Evolutionary conservation across 2,329 filamentous ascomycete species (phyloP), one percentile per base, ranked within the genome.

Genomic region (Fusarium sp.): DNA sequence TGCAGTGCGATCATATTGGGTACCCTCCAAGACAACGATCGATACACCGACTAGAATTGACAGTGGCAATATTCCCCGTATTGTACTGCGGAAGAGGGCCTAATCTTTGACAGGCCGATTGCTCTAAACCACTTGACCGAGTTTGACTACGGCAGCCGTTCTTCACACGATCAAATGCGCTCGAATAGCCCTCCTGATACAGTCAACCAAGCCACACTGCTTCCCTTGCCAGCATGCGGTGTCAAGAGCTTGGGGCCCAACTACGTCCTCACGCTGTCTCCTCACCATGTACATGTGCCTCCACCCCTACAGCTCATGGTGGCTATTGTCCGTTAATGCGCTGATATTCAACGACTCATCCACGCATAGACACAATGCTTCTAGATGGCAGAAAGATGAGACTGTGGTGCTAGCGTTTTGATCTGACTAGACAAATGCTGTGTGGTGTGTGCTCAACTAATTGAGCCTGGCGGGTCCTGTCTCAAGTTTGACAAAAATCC

Each of bases 401-500:
- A 35, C 25, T n/a, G 9, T 35, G 36, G 52, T 51, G 49, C 42
- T 41, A 53, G 48, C 37, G 37, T 45, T 46, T 49, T 57, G 43
- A 47, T 39, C 55, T 52, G 49, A 57, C 46, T 54, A 47, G 31
- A 32, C 23, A 47, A 38, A 57, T 54, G 23, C 23, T 25, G 23
- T 45, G 47, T 57, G 53, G 57, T 58, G 48, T 55, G 66, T 54
- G 48, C 49, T 57, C 51, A 10, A 25, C 9, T 9, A 60, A 59
- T 58, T 38, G 33, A 60, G 53, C 54, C 61, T 63, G 54, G 61
- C 45, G 66, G 61, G 64, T 61, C 67, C 69, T 53, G 67, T 65
- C 67, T 70, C 65, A 67, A 70, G 63, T 64, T 58, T 33, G 65
- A 57, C 39, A 53, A 58, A 37, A 70, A 35, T 53, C 68, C 68